A percentile compares a stretch with the other conserved stretches of the same genome.
These are phyloP conservation scores for Moricandia moricandioides DNA, from an alignment of 345 rosid species.

Conservation along the genomic window DNA sequence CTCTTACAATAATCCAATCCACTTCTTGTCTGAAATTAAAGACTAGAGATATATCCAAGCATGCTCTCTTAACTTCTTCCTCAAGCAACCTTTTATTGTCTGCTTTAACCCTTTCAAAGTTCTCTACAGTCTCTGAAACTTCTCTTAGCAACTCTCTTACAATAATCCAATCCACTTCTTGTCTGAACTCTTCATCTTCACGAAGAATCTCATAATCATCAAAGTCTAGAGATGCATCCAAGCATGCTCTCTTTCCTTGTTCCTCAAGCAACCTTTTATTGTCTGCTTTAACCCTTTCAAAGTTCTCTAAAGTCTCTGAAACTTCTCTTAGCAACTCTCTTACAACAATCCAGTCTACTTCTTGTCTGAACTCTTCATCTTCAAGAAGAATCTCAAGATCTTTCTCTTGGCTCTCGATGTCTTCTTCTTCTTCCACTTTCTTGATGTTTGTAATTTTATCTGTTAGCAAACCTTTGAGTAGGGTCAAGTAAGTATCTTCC, in stretches of 20 bases:
- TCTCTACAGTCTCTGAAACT: conserved; percentile 44
- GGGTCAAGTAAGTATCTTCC: conserved; percentile 43
- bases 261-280: conserved; percentile 16
- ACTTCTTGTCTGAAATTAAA: conserved; percentile 42
- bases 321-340: conserved; percentile 40
- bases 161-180: conserved; percentile 40
- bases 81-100: conserved; percentile 18
- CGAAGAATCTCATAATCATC: conserved; percentile 19
- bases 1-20: conserved; percentile 34
- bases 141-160: conserved; percentile 36
- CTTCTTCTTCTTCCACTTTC: conserved; percentile 19
- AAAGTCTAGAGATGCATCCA: conserved; percentile 19
- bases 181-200: conserved; percentile 32
- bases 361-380: conserved; percentile 37
- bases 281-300: conserved; percentile 25
- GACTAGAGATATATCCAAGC: conserved; percentile 13
- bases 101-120: conserved; percentile 26
- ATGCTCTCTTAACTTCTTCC: conserved; percentile 25
- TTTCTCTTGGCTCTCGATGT: conserved; percentile 21
- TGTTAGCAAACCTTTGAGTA: conserved; percentile 37
- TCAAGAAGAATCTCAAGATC: not conserved
- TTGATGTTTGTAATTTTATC: conserved; percentile 27
- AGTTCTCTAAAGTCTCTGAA: conserved; percentile 42
- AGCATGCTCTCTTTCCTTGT: conserved; percentile 24
- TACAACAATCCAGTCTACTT: conserved; percentile 35